phyloP scores from a whole-genome alignment of 2,329 filamentous ascomycete species.

The Aureobasidium vineae region DNA sequence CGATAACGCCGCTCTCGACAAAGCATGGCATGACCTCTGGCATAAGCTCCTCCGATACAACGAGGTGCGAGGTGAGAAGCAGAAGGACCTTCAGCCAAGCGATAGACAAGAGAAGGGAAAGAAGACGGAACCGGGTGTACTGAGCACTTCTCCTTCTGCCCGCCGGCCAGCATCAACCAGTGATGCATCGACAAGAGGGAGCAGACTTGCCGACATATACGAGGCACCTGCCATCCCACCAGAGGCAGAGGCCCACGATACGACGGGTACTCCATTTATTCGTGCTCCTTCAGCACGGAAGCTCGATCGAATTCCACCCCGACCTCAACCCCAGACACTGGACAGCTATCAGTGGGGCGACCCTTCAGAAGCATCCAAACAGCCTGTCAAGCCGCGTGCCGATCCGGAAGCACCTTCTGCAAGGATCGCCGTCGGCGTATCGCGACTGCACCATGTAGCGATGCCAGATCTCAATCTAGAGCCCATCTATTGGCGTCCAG shows the following conservation, averaged over 20 bases:
- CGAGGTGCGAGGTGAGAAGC: slow-evolving; percentile 39
- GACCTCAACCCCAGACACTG: slow-evolving; percentile 41
- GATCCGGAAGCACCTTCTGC: slow-evolving; percentile 40
- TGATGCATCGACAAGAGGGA: slow-evolving; percentile 7
- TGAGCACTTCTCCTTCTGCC: not conserved
- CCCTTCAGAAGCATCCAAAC: slow-evolving; percentile 33
- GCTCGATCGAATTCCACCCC: slow-evolving; percentile 29
- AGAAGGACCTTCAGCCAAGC: slow-evolving; percentile 10
- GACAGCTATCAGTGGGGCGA: slow-evolving; percentile 54
- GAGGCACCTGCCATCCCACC: slow-evolving; percentile 27
- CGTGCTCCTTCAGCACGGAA: slow-evolving; percentile 46
- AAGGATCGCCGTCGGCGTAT: slow-evolving; percentile 81
- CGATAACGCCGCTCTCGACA: slow-evolving; percentile 40
- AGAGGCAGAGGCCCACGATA: slow-evolving; percentile 31
- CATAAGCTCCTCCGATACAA: slow-evolving; percentile 38
- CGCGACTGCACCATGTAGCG: slow-evolving; percentile 84
- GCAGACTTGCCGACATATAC: slow-evolving; percentile 3
- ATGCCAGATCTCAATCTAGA: slow-evolving; percentile 80
- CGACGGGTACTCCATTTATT: slow-evolving; percentile 53
- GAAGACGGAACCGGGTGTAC: not conserved
- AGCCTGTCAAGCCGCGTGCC: slow-evolving; percentile 25
- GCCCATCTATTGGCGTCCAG: slow-evolving; percentile 95
- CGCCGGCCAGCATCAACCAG: slow-evolving; percentile 7
- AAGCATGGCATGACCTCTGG: slow-evolving; percentile 40
- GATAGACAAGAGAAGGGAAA: slow-evolving; percentile 21